Evolutionary conservation across 768 basidiomycete genomes (phyloP).

Genomic region (Strobilomyces dryophilus): DNA sequence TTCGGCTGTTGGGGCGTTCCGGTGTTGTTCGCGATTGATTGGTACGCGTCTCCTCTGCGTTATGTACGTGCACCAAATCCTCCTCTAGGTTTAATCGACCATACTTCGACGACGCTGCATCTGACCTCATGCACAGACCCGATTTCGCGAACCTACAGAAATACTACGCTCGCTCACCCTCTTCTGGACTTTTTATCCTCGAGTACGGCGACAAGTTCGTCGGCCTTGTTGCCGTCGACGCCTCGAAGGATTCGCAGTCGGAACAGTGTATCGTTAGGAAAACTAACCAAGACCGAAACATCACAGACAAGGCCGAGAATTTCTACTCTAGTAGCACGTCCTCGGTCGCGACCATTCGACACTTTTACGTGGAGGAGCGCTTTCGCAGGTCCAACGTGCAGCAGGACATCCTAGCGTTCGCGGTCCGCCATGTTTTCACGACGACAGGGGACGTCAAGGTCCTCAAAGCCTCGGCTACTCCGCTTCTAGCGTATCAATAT

Average conservation of each 20-base stretch:
- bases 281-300: slow-evolving; percentile 10
- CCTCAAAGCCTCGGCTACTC: slow-evolving; percentile 45
- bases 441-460: slow-evolving; percentile 37
- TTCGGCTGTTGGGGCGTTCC: slow-evolving; percentile 62
- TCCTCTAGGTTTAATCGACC: slow-evolving; percentile 62
- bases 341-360: slow-evolving; percentile 62
- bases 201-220: slow-evolving; percentile 56
- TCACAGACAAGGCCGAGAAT: slow-evolving; percentile 12
- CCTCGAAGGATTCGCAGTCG: slow-evolving; percentile 40
- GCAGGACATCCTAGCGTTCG: slow-evolving; percentile 61
- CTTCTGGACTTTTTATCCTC: slow-evolving; percentile 69
- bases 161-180: slow-evolving; percentile 58
- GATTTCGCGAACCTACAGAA: slow-evolving; percentile 51
- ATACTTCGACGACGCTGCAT: slow-evolving; percentile 53
- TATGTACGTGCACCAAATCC: background rate
- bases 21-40: slow-evolving; percentile 64
- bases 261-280: slow-evolving; percentile 26
- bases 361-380: slow-evolving; percentile 67
- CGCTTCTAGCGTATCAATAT: slow-evolving; percentile 50
- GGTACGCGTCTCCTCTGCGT: slow-evolving; percentile 38
- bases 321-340: slow-evolving; percentile 35
- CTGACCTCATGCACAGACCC: slow-evolving; percentile 46
- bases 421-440: slow-evolving; percentile 54
- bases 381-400: slow-evolving; percentile 58
- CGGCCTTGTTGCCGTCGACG: slow-evolving; percentile 70